Evolutionary conservation across 345 rosid genomes (phyloP).

Genomic region (Salix caprea): DNA sequence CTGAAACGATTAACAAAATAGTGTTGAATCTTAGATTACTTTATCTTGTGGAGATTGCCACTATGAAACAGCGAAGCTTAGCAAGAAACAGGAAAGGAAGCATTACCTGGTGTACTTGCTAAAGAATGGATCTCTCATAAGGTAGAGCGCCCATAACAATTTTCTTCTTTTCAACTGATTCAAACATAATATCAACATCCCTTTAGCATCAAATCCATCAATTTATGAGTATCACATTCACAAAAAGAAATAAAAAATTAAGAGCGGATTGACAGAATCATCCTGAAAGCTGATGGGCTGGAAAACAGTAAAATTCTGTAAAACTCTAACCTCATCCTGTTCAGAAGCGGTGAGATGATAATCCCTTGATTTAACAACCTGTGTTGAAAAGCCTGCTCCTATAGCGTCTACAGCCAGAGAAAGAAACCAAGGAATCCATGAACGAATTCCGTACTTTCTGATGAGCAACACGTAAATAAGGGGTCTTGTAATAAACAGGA

Average conservation of each 20-base stretch:
- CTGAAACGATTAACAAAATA: conserved; percentile 35
- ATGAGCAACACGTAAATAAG: conserved; percentile 82
- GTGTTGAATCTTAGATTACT: background rate
- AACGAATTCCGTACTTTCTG: conserved; percentile 66
- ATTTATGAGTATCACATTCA: background rate
- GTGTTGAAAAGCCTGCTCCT: conserved; percentile 55
- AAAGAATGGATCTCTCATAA: conserved; percentile 96
- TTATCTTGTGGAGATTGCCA: background rate
- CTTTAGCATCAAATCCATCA: conserved; percentile 2
- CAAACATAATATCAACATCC: conserved; percentile 11
- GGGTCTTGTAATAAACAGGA: conserved; percentile 75
- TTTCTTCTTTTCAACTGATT: conserved; percentile 76
- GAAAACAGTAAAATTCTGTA: background rate
- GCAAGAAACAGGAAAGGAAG: background rate
- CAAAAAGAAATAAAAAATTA: background rate
- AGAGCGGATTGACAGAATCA: background rate
- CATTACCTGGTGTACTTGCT: conserved; percentile 71
- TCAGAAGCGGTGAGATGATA: conserved; percentile 50
- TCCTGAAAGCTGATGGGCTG: background rate
- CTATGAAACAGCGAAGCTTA: background rate
- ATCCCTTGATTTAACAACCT: conserved; percentile 26
- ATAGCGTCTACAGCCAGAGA: conserved; percentile 63
- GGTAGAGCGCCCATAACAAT: conserved; percentile 82
- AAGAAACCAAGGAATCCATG: conserved; percentile 93
- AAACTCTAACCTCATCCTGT: conserved; percentile 64